phyloP scores from a whole-genome alignment of 257 asterid species.

The Capsicum rhomboideum region DNA sequence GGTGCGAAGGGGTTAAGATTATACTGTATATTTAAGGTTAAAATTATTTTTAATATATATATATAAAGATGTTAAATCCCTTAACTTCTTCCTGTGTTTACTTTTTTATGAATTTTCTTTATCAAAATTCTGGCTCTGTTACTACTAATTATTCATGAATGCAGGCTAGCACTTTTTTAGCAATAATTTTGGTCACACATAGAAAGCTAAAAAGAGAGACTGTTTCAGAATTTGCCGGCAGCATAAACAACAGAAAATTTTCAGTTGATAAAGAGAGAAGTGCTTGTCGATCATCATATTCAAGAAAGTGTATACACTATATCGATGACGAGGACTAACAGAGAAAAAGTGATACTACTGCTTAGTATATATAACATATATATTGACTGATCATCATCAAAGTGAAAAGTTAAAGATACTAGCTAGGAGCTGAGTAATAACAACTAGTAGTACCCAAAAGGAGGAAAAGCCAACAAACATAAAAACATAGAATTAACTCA shows the following conservation, averaged over 20 bases:
- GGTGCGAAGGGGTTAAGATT: too few relatives aligned
- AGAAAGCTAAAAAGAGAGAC: background rate
- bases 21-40: too few relatives aligned
- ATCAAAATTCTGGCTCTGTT: rapidly evolving
- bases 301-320: background rate
- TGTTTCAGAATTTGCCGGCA: background rate
- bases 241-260: background rate
- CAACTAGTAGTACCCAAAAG: background rate
- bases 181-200: background rate
- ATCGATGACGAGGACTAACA: background rate
- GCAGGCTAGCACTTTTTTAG: background rate
- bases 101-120: background rate
- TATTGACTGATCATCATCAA: conserved; percentile 1
- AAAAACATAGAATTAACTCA: conserved; percentile 60
- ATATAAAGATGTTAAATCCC: too few relatives aligned
- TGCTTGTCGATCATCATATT: conserved; percentile 1
- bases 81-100: background rate
- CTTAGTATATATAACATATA: background rate
- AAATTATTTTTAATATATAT: too few relatives aligned
- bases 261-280: background rate
- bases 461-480: background rate
- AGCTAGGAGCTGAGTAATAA: background rate
- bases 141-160: background rate
- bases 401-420: conserved; percentile 8
- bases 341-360: background rate